phyloP scores from a whole-genome alignment of 768 basidiomycete species.

The Boletus rubroflammeus region DNA sequence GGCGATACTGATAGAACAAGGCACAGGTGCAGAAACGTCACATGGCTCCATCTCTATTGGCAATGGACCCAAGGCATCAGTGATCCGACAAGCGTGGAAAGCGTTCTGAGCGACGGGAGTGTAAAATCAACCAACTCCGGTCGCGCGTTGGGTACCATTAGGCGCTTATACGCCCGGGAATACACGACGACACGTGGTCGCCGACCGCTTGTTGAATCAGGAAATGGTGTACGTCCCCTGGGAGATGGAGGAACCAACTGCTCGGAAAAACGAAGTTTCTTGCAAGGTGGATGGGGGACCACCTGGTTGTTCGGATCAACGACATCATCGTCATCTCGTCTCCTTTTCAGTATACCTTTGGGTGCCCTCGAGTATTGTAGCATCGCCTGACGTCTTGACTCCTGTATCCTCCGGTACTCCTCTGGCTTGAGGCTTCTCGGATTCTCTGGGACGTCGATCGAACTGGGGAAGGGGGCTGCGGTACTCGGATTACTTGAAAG shows the following conservation, averaged over 20 bases:
- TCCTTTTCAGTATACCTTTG: conserved; percentile 29
- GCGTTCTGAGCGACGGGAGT: conserved; percentile 29
- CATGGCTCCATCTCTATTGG: background rate
- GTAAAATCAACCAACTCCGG: conserved; percentile 29
- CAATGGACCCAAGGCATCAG: conserved; percentile 31
- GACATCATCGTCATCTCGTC: conserved; percentile 19
- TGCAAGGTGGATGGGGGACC: conserved; percentile 7
- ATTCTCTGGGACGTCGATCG: conserved; percentile 15
- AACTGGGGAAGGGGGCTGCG: conserved; percentile 10
- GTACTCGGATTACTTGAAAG: conserved; percentile 14
- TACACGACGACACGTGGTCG: conserved; percentile 13
- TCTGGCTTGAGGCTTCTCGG: conserved; percentile 20
- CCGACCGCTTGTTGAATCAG: conserved; percentile 11
- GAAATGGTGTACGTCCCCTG: conserved; percentile 13
- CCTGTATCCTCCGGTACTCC: conserved; percentile 25
- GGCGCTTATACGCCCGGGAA: conserved; percentile 16
- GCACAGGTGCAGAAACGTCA: background rate
- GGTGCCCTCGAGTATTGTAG: conserved; percentile 20
- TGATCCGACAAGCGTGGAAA: conserved; percentile 32
- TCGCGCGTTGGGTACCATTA: conserved; percentile 1
- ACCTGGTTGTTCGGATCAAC: conserved; percentile 4
- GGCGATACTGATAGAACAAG: background rate
- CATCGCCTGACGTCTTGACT: conserved; percentile 29
- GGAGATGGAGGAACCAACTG: background rate
- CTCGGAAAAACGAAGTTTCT: conserved; percentile 24